A percentile compares a stretch with the other conserved stretches of the same genome.
These are phyloP conservation scores for Neckera pumila DNA, from an alignment of 225 moss, liverwort and hornwort genomes.

Conservation along the genomic window DNA sequence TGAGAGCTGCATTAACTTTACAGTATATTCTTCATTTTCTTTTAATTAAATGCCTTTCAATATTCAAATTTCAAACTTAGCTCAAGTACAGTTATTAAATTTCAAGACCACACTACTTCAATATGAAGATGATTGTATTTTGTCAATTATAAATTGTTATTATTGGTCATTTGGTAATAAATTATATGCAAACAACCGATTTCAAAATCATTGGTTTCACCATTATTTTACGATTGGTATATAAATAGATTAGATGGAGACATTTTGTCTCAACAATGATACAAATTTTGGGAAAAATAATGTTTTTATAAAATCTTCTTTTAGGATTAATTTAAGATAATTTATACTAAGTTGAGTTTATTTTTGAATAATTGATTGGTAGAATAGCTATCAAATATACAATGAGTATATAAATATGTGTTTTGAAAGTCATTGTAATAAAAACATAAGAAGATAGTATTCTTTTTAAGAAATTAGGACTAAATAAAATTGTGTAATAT, in stretches of 20 bases:
- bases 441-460: not conserved
- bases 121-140: not conserved
- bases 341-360: no score
- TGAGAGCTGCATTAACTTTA: not conserved
- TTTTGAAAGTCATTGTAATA: not conserved
- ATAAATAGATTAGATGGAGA: no score
- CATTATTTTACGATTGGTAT: not conserved
- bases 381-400: not conserved
- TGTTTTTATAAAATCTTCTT: not conserved
- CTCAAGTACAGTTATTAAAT: not conserved
- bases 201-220: not conserved
- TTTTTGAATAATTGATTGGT: not conserved
- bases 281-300: not conserved
- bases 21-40: not conserved
- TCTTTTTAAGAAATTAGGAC: not conserved
- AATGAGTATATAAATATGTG: not conserved
- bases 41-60: not conserved
- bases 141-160: not conserved
- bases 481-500: not conserved
- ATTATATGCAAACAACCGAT: not conserved
- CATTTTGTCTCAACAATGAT: not conserved
- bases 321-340: no score
- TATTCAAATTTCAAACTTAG: not conserved
- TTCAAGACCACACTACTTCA: not conserved
- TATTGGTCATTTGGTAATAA: not conserved